Percentiles rank a stretch among this genome's conserved stretches.
Conservation (phyloP, 257 asterid species). For the Solanum sejunctum region DNA sequence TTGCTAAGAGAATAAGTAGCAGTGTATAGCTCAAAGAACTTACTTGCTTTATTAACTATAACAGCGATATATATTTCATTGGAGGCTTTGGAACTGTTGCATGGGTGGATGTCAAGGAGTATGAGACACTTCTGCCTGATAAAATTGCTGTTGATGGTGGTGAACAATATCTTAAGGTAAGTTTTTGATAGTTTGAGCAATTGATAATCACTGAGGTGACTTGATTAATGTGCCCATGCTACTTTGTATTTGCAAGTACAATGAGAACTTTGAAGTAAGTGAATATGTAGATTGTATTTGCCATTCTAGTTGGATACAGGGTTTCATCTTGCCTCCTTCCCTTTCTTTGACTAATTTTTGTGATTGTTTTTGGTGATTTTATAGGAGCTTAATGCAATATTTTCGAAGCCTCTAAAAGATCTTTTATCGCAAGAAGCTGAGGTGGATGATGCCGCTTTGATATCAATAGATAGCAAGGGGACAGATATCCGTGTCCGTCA, state of each 20-base stretch:
- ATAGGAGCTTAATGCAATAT: constrained; percentile 73
- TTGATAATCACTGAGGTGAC: neutral
- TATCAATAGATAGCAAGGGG: constrained; percentile 88
- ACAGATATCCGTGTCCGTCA: constrained; percentile 85
- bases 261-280: neutral
- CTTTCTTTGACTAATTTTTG: neutral
- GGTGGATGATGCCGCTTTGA: constrained; percentile 89
- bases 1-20: neutral
- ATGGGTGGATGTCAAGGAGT: constrained; percentile 90
- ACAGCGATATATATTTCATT: constrained; percentile 90
- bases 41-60: neutral
- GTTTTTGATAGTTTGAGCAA: neutral
- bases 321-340: neutral
- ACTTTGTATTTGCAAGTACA: neutral
- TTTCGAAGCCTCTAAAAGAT: constrained; percentile 79
- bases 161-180: constrained; percentile 80
- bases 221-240: neutral
- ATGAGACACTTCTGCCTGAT: constrained; percentile 76
- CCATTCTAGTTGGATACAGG: neutral
- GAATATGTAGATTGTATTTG: neutral
- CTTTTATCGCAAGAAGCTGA: constrained; percentile 70
- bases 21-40: neutral
- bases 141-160: constrained; percentile 91
- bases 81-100: constrained; percentile 99
- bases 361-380: neutral